Base-by-base conservation (phyloP, 495 filamentous ascomycete species). In the Pyrenula aspistea region DNA sequence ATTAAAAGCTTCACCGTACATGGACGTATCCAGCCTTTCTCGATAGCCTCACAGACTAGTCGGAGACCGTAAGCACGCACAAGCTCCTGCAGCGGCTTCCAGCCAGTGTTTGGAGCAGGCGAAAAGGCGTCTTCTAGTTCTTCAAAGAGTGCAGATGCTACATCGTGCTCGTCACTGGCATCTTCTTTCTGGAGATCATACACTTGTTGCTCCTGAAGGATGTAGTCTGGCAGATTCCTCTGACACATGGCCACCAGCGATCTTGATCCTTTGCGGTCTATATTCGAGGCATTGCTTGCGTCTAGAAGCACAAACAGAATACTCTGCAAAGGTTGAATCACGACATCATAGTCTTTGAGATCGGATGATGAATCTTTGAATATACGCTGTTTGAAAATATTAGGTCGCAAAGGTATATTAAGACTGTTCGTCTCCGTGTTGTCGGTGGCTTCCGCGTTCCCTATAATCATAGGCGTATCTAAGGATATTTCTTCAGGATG, bases 211-310 rank as follows among this genome's bases (percentile, higher is more conserved):
- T 87, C 80, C 19, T 74, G 70, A 2, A 71, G 67, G 57, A 90
- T 84, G 67, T 83, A 86, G 8, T 75, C 71, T 0, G 86, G 85
- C 10, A 89, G 66, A 24, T 77, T 76, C 58, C 82, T 76, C 25
- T 83, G 67, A 56, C 81, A 82, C 72, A 83, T 85, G 2, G 82
- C 79, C n/a, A 88, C 65, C 22, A 90, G 68, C 11, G 84, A 84
- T 24, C 79, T 71, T 19, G 76, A 65, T n/a, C 72, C 69, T 49
- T 69, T 72, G 21, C 57, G 63, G 21, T 25, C 22, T 50, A 21
- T 42, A 1, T 12, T 51, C 24, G 42, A 8, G 31, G 31, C 31
- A 8, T 4, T 42, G 8, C 8, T 42, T 8, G 31, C 31, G 15
- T 42, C 31, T 4, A 42, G 31, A 42, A 42, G 15, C 31, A 15